Conservation (phyloP, 306 rosid species). For the Rosa lucieae region DNA sequence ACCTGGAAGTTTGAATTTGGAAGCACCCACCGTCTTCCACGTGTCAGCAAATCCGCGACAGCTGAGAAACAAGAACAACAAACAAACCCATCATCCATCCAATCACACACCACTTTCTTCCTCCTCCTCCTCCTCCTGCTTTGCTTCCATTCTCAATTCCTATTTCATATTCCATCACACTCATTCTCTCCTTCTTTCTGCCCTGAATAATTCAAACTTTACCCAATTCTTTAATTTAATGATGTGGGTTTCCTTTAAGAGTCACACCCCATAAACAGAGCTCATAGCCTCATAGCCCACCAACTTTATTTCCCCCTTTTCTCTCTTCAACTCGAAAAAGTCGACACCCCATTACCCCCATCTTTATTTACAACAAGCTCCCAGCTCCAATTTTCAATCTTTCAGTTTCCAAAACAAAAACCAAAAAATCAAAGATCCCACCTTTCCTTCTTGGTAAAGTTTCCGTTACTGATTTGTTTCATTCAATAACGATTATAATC, state of each 20-base stretch:
- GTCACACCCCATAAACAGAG: neutral
- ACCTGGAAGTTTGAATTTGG: neutral
- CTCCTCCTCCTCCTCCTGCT: neutral
- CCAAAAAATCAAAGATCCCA: neutral
- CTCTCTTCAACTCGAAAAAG: neutral
- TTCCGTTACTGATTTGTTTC: neutral
- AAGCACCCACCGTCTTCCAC: neutral
- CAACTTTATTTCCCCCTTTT: neutral
- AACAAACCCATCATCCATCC: neutral
- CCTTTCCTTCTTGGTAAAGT: neutral
- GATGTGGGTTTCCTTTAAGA: neutral
- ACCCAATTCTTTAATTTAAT: neutral
- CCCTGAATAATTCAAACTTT: neutral
- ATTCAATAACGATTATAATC: neutral
- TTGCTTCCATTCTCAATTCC: neutral
- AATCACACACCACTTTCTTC: neutral
- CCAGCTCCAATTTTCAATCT: neutral
- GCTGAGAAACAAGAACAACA: neutral
- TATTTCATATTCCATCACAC: neutral
- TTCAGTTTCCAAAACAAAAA: neutral
- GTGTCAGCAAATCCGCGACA: slow-evolving; percentile 2
- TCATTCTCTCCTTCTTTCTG: too few relatives aligned
- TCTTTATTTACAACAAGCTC: neutral
- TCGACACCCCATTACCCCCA: neutral
- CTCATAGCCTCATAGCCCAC: neutral